Conservation (phyloP, 2,329 filamentous ascomycete genomes). For the Dryadomyces quercivorus region DNA sequence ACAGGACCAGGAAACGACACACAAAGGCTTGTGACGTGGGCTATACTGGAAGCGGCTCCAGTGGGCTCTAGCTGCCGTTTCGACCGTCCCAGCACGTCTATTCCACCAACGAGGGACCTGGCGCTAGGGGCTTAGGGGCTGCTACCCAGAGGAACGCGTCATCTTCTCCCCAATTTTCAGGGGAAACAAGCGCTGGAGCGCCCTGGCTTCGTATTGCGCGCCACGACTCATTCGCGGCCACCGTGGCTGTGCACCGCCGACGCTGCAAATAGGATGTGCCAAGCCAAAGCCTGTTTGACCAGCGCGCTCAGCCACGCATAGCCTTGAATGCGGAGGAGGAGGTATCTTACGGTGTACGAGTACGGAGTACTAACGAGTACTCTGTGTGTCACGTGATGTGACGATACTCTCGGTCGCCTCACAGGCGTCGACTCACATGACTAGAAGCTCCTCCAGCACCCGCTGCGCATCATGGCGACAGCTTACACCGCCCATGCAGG, state of each 20-base stretch:
- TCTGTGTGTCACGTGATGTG: too few species aligned
- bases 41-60: neutral
- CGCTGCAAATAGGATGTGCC: too few species aligned
- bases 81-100: neutral
- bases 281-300: too few species aligned
- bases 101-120: neutral
- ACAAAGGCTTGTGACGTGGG: neutral
- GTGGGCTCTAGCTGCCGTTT: neutral
- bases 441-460: neutral
- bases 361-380: too few species aligned
- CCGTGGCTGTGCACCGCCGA: neutral
- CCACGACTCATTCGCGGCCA: neutral
- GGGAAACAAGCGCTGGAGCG: neutral
- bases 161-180: neutral
- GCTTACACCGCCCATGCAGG: neutral
- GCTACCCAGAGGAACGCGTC: slow-evolving; percentile 1
- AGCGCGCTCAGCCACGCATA: too few species aligned
- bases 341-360: too few species aligned
- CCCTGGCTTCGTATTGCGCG: neutral
- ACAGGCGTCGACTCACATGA: too few species aligned
- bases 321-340: too few species aligned
- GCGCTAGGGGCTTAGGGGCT: neutral
- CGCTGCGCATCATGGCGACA: neutral
- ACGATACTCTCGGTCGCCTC: too few species aligned
- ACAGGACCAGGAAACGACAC: neutral